These are phyloP conservation scores for Nakazawaea peltata DNA, from an alignment of 805 yeast species.

Conservation along the genomic window DNA sequence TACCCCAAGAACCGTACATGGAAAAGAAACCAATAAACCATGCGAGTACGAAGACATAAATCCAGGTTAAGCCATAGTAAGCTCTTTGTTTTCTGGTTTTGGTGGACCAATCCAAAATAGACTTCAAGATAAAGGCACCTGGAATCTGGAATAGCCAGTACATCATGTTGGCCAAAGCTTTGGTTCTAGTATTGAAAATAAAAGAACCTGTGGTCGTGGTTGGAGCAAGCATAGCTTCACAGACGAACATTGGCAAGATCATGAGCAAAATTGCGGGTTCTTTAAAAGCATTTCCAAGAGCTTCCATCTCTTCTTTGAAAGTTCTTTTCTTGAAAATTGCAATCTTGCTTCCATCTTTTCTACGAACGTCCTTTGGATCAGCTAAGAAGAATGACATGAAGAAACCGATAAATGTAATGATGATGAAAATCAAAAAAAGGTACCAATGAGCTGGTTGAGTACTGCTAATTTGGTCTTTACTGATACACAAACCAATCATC, in stretches of 20 bases:
- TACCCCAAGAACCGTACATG: conserved; percentile 9
- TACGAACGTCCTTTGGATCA: conserved; percentile 11
- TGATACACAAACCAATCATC: conserved; percentile 11
- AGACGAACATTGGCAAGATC: conserved; percentile 12
- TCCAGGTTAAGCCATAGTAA: conserved; percentile 7
- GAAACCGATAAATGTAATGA: conserved; percentile 11
- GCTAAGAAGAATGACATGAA: conserved; percentile 8
- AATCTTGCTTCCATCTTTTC: conserved; percentile 12
- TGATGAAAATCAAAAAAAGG: conserved; percentile 12
- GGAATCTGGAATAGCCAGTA: conserved; percentile 14
- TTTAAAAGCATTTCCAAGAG: conserved; percentile 6
- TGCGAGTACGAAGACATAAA: conserved; percentile 2
- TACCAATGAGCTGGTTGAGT: conserved; percentile 11
- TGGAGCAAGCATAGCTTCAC: conserved; percentile 12
- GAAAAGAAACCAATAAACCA: conserved; percentile 5
- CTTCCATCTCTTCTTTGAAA: conserved; percentile 7
- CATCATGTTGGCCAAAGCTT: conserved; percentile 12
- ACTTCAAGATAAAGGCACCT: conserved; percentile 11
- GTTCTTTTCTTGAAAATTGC: conserved; percentile 10
- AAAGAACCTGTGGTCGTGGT: conserved; percentile 11
- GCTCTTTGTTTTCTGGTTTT: conserved; percentile 12
- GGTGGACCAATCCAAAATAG: conserved; percentile 8
- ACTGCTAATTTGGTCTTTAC: conserved; percentile 6
- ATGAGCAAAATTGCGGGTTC: conserved; percentile 10
- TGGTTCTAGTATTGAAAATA: conserved; percentile 12